phyloP scores from a whole-genome alignment of 441 rosid species.

The Gossypium gossypioides region DNA sequence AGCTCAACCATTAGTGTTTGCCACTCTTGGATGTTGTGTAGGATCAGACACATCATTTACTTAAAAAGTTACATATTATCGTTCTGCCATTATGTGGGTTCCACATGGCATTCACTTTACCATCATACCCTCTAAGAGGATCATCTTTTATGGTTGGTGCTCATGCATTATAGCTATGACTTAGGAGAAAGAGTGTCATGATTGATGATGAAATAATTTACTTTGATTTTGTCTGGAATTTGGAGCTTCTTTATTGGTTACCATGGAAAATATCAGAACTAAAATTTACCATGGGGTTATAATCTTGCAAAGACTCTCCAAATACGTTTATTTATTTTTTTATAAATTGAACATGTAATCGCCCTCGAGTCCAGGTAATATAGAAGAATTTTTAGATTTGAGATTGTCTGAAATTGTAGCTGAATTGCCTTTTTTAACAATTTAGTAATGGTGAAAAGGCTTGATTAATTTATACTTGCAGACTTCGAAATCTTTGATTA shows the following conservation, averaged over 20 bases:
- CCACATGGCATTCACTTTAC: neutral
- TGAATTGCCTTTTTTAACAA: neutral
- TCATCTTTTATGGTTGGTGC: neutral
- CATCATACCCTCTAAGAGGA: neutral
- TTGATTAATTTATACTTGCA: neutral
- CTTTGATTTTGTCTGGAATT: neutral
- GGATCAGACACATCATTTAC: neutral
- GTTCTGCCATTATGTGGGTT: neutral
- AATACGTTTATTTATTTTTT: neutral
- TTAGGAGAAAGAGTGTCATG: neutral
- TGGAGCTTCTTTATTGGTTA: neutral
- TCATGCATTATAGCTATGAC: neutral
- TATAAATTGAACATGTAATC: neutral
- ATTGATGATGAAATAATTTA: conserved; percentile 6
- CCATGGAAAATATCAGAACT: neutral
- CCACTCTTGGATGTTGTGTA: neutral
- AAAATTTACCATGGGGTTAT: neutral
- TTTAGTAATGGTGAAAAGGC: neutral
- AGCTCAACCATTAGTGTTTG: neutral
- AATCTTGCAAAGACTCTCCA: neutral
- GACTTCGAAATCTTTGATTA: neutral
- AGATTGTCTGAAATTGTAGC: conserved; percentile 2
- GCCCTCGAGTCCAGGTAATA: neutral
- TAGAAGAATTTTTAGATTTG: neutral
- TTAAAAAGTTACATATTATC: neutral